A percentile compares a stretch with the other conserved stretches of the same genome.
phyloP scores from a whole-genome alignment of 1,139 yeast species.

The Zygosaccharomyces pseudobailii region DNA sequence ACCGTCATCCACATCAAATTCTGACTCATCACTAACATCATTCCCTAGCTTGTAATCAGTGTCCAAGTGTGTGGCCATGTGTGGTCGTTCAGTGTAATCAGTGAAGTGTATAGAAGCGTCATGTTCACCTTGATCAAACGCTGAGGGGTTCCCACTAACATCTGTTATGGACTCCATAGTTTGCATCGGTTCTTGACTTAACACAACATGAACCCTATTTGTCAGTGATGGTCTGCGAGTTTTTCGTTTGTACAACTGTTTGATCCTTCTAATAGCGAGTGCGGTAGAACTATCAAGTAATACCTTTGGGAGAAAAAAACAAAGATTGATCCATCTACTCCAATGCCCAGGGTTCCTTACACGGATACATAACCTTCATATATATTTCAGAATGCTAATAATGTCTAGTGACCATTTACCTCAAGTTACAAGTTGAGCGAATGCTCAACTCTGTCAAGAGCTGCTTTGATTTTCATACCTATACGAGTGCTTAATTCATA shows the following conservation, averaged over 20 bases:
- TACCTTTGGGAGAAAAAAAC: background rate
- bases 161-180: constrained; percentile 5
- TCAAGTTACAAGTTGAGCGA: constrained; percentile 14
- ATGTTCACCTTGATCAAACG: constrained; percentile 6
- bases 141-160: constrained; percentile 6
- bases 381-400: background rate
- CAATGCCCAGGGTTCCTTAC: background rate
- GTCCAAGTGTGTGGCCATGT: constrained; percentile 9
- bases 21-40: constrained; percentile 19
- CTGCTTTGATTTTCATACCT: constrained; percentile 86
- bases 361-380: background rate
- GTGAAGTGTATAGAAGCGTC: constrained; percentile 7
- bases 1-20: constrained; percentile 29
- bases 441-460: constrained; percentile 60
- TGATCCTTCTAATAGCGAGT: background rate
- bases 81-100: constrained; percentile 11
- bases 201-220: background rate
- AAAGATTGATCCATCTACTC: background rate
- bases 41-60: constrained; percentile 6
- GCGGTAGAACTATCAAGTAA: background rate
- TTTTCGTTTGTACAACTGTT: background rate
- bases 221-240: background rate
- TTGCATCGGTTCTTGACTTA: background rate
- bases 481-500: constrained; percentile 89
- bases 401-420: background rate